Percentiles rank a stretch among this genome's conserved stretches.
Conservation (phyloP, 2,329 filamentous ascomycete species). For the Cyclaneusma minus region DNA sequence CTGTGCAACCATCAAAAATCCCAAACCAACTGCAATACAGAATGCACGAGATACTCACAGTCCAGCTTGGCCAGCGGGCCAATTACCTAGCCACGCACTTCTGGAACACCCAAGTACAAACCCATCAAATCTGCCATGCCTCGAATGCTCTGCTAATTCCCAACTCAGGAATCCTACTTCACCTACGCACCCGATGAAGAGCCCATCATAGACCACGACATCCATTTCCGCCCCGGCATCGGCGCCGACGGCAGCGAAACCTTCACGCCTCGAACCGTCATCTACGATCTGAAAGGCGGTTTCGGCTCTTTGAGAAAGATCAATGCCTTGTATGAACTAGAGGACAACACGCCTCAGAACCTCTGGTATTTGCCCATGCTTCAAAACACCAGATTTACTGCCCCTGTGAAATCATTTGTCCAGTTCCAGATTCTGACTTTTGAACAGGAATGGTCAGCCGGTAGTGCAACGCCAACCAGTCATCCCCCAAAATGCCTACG, state of each 20-base stretch:
- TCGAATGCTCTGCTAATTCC: conserved; percentile 6
- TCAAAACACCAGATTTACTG: conserved; percentile 3
- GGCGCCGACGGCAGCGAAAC: conserved; percentile 78
- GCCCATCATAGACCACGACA: conserved; percentile 61
- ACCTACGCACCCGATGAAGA: conserved; percentile 60
- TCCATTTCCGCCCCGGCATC: conserved; percentile 76
- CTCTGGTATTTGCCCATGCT: conserved; percentile 20
- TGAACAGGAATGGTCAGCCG: conserved; percentile 44
- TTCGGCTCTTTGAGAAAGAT: conserved; percentile 81
- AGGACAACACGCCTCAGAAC: conserved; percentile 16
- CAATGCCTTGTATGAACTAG: conserved; percentile 60
- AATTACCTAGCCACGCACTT: conserved; percentile 95
- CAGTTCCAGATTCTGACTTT: too few relatives aligned
- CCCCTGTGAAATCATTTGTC: neutral
- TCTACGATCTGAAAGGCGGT: conserved; percentile 89
- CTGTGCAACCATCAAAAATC: neutral
- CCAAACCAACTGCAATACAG: neutral
- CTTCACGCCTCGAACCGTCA: conserved; percentile 76
- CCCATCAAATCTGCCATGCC: neutral
- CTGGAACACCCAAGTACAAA: conserved; percentile 75
- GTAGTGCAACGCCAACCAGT: conserved; percentile 52
- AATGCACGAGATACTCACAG: conserved; percentile 91
- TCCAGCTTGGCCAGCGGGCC: conserved; percentile 83
- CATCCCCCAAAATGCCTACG: conserved; percentile 61
- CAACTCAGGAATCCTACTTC: conserved; percentile 79